Percentiles rank a stretch among this genome's conserved stretches.
These are phyloP conservation scores for Schizosaccharomyces versatilis DNA, from an alignment of 1,139 yeast species.

Conservation along the genomic window DNA sequence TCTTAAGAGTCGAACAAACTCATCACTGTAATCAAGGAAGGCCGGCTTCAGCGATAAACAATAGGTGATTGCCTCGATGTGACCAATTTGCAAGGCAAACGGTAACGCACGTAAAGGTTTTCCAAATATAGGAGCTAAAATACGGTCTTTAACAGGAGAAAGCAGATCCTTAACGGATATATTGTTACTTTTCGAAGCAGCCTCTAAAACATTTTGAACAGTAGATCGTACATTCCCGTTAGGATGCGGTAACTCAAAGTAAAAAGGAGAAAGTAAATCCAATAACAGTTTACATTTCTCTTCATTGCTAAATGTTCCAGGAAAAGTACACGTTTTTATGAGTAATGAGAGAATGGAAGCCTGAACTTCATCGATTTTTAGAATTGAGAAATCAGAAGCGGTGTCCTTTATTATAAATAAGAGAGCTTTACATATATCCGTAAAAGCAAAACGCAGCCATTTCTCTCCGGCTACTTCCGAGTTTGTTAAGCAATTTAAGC, in stretches of 20 bases:
- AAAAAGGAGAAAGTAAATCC: conserved; percentile 35
- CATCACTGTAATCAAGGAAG: conserved; percentile 71
- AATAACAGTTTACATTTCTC: neutral
- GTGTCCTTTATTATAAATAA: conserved; percentile 81
- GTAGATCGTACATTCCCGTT: conserved; percentile 63
- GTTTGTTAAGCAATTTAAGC: conserved; percentile 49
- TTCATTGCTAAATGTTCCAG: conserved; percentile 29
- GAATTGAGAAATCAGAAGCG: conserved; percentile 68
- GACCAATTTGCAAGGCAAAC: conserved; percentile 95
- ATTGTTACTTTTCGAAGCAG: conserved; percentile 45
- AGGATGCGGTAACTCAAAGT: conserved; percentile 79
- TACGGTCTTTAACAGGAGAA: conserved; percentile 58
- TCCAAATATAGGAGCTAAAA: conserved; percentile 83
- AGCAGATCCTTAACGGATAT: conserved; percentile 55
- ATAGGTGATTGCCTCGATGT: conserved; percentile 84
- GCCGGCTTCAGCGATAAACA: conserved; percentile 65
- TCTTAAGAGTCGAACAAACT: conserved; percentile 54
- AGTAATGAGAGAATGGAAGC: conserved; percentile 41
- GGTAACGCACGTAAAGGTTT: conserved; percentile 92
- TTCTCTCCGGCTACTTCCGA: conserved; percentile 44
- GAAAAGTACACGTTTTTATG: conserved; percentile 38
- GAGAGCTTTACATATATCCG: conserved; percentile 66
- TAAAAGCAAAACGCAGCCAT: conserved; percentile 59
- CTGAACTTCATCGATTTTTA: conserved; percentile 51
- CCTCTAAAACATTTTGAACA: conserved; percentile 48